Percentiles rank a stretch among this genome's conserved stretches.
phyloP scores from a whole-genome alignment of 768 basidiomycete species.

The Termitomyces sp. region DNA sequence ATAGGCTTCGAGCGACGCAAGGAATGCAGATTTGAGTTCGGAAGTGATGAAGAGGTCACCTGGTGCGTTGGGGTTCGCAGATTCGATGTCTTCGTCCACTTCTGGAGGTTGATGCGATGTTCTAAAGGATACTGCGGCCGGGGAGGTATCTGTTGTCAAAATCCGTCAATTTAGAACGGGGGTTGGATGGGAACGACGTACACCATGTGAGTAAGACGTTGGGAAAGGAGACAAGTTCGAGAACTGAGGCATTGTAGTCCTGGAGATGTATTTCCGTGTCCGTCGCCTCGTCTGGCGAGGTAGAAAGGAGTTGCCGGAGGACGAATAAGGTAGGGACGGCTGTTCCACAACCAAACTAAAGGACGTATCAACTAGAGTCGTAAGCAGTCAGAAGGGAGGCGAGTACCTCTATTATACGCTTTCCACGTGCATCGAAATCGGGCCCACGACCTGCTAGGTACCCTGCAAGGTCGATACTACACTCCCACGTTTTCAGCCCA shows the following conservation, averaged over 20 bases:
- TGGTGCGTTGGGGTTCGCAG: constrained; percentile 15
- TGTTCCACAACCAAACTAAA: constrained; percentile 90
- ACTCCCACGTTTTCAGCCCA: constrained; percentile 98
- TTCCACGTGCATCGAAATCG: constrained; percentile 30
- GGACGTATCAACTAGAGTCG: background rate
- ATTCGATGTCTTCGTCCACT: constrained; percentile 9
- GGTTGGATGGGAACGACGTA: constrained; percentile 30
- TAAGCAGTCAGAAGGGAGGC: too few relatives aligned
- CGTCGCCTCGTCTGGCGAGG: background rate
- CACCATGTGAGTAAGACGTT: constrained; percentile 82
- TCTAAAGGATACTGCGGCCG: constrained; percentile 46
- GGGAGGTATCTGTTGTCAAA: constrained; percentile 50
- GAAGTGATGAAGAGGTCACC: constrained; percentile 60
- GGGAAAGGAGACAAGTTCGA: constrained; percentile 74
- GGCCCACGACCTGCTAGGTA: constrained; percentile 41
- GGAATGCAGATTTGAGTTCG: constrained; percentile 61
- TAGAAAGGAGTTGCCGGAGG: constrained; percentile 53
- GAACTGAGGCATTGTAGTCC: constrained; percentile 84
- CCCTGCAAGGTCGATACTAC: constrained; percentile 79
- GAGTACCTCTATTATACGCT: constrained; percentile 65
- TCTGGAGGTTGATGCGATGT: background rate
- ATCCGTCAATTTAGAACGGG: too few relatives aligned
- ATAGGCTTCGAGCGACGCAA: constrained; percentile 44
- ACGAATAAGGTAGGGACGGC: constrained; percentile 78
- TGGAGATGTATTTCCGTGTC: constrained; percentile 68